Evolutionary conservation across 192 early-diverging fungal genomes (phyloP).

Genomic region (Coemansia sp.): DNA sequence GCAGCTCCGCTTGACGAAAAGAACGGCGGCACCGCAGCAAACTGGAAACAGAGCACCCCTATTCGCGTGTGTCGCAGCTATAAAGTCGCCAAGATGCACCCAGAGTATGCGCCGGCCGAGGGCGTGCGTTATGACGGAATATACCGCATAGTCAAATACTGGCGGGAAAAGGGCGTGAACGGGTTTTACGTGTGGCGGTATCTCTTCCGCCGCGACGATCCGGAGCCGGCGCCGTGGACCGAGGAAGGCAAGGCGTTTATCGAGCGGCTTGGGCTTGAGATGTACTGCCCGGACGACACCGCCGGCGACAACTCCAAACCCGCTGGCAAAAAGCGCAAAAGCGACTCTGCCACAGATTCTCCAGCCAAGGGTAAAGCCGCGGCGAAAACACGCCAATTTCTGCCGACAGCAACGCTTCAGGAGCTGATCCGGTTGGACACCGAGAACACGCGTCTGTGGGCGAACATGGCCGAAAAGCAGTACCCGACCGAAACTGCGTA

Average conservation of each 20-base stretch:
- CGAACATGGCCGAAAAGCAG: conserved; percentile 7
- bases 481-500: conserved; percentile 20
- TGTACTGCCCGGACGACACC: conserved; percentile 21
- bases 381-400: neutral
- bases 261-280: conserved; percentile 42
- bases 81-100: conserved; percentile 49
- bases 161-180: conserved; percentile 50
- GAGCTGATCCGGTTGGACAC: conserved; percentile 41
- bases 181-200: conserved; percentile 61
- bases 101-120: conserved; percentile 50
- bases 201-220: conserved; percentile 60
- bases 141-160: conserved; percentile 64
- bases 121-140: conserved; percentile 65
- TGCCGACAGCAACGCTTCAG: conserved; percentile 9
- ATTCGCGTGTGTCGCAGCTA: conserved; percentile 58
- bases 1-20: conserved; percentile 43
- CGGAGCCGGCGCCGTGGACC: conserved; percentile 63
- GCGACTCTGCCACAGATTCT: neutral
- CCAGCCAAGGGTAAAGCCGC: neutral
- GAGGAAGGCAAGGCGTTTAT: conserved; percentile 50
- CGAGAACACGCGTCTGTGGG: conserved; percentile 36
- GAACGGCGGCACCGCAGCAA: conserved; percentile 42
- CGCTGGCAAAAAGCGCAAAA: neutral
- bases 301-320: neutral
- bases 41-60: conserved; percentile 55